Evolutionary conservation across 805 yeast genomes (phyloP).

Genomic region (Hermanozyma aechmeae): DNA sequence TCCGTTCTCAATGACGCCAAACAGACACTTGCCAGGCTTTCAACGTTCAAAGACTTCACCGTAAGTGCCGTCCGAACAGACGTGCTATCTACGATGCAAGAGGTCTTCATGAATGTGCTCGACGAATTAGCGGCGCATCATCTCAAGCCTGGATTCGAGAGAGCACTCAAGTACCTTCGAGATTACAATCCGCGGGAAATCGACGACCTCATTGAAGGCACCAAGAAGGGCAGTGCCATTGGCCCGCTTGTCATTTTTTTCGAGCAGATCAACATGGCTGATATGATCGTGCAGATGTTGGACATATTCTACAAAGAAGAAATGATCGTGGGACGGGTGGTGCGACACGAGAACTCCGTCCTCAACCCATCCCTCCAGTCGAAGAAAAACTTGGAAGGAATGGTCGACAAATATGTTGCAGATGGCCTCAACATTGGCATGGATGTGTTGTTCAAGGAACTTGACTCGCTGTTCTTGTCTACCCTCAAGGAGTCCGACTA

Average conservation of each 20-base stretch:
- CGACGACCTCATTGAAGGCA: constrained; percentile 16
- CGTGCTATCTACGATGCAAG: constrained; percentile 36
- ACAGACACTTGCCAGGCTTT: constrained; percentile 48
- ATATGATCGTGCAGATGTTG: constrained; percentile 83
- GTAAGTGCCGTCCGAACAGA: constrained; percentile 24
- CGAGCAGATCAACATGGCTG: constrained; percentile 88
- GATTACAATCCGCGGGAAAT: constrained; percentile 55
- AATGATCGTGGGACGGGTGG: constrained; percentile 45
- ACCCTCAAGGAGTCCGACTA: constrained; percentile 55
- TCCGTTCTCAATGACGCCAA: constrained; percentile 63
- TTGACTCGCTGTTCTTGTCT: constrained; percentile 50
- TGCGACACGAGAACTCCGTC: constrained; percentile 68
- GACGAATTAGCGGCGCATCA: constrained; percentile 62
- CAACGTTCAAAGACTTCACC: constrained; percentile 21
- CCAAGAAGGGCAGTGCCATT: constrained; percentile 31
- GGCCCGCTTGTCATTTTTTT: constrained; percentile 83
- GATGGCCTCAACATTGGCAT: constrained; percentile 90
- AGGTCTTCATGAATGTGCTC: constrained; percentile 61
- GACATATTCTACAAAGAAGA: constrained; percentile 88
- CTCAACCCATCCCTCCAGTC: constrained; percentile 67
- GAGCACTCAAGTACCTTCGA: constrained; percentile 62
- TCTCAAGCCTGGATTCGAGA: constrained; percentile 74
- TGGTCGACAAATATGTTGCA: constrained; percentile 83
- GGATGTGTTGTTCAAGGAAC: constrained; percentile 76
- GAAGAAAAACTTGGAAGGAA: constrained; percentile 72